These are phyloP conservation scores for Diaporthe humulicola DNA, from an alignment of 2,329 filamentous ascomycete species.

Conservation along the genomic window DNA sequence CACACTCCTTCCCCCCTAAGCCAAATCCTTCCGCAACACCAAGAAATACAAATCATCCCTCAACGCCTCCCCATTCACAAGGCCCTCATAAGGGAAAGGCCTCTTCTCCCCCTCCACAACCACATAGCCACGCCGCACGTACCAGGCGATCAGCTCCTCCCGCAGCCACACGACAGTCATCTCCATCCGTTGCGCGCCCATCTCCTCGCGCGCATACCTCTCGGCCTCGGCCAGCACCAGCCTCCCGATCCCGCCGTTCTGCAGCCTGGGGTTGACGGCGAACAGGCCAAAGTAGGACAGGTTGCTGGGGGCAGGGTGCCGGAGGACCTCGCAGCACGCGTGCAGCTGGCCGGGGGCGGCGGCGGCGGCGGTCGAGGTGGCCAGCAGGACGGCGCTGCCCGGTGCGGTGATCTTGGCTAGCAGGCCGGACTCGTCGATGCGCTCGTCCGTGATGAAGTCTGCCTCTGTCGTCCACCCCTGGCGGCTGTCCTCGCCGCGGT, in stretches of 20 bases:
- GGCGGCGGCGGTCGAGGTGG: slow-evolving; percentile 45
- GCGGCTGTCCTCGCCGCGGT: slow-evolving; percentile 56
- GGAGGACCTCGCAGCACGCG: slow-evolving; percentile 60
- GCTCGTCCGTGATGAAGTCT: slow-evolving; percentile 57
- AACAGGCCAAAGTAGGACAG: slow-evolving; percentile 62
- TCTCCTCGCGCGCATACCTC: slow-evolving; percentile 49
- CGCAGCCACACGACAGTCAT: slow-evolving; percentile 60
- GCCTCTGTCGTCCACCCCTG: slow-evolving; percentile 63
- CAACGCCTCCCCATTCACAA: slow-evolving; percentile 53
- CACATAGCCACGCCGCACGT: slow-evolving; percentile 57
- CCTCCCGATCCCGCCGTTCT: slow-evolving; percentile 59
- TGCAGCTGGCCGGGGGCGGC: slow-evolving; percentile 45
- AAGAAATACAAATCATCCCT: slow-evolving; percentile 59
- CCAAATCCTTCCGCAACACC: slow-evolving; percentile 54
- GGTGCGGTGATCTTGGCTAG: slow-evolving; percentile 56
- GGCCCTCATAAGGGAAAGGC: slow-evolving; percentile 57
- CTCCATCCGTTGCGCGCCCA: slow-evolving; percentile 53
- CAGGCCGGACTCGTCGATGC: slow-evolving; percentile 55
- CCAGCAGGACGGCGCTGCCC: slow-evolving; percentile 53
- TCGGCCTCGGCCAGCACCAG: slow-evolving; percentile 58
- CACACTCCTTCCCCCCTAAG: background rate
- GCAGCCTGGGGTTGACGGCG: slow-evolving; percentile 58
- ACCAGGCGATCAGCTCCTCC: slow-evolving; percentile 61
- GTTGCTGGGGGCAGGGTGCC: slow-evolving; percentile 41
- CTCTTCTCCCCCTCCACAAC: slow-evolving; percentile 52